Evolutionary conservation across 352 stramenopile species (phyloP).

Genomic region (Globisporangium splendens): DNA sequence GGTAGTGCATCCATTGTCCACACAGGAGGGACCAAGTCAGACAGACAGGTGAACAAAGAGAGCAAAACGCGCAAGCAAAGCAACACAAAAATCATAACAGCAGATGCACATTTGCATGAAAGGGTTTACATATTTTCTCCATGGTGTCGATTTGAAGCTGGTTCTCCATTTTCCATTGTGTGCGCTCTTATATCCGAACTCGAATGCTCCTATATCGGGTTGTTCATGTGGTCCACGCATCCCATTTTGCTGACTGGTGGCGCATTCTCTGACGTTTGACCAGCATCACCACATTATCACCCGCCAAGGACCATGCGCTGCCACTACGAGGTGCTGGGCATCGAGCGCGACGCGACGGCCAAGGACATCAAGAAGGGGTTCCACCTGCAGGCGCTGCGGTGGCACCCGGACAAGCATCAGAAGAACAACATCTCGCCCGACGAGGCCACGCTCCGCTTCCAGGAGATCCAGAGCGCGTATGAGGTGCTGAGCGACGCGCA

Average conservation of each 20-base stretch:
- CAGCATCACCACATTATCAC: neutral
- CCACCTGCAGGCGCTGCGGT: constrained; percentile 66
- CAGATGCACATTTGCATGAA: too few relatives aligned
- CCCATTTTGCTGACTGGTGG: neutral
- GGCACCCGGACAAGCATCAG: constrained; percentile 87
- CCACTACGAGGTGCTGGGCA: constrained; percentile 79
- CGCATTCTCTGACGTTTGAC: neutral
- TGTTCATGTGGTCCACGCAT: neutral
- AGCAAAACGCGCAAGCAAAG: too few relatives aligned
- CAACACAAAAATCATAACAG: too few relatives aligned
- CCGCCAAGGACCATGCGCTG: constrained; percentile 59
- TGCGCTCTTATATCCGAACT: too few relatives aligned
- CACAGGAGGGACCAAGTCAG: too few relatives aligned
- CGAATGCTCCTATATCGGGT: neutral
- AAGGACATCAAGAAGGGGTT: constrained; percentile 80
- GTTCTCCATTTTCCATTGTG: too few relatives aligned
- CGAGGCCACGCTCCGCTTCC: constrained; percentile 76
- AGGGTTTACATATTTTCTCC: too few relatives aligned
- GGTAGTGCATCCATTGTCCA: too few relatives aligned
- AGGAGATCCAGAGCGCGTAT: constrained; percentile 85
- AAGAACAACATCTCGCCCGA: constrained; percentile 63
- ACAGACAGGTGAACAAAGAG: too few relatives aligned
- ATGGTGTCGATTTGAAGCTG: too few relatives aligned
- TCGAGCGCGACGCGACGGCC: constrained; percentile 49
- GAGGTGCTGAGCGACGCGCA: constrained; percentile 83